Base-by-base conservation (phyloP, 2,329 filamentous ascomycete species). In the Xylariaceae sp. region DNA sequence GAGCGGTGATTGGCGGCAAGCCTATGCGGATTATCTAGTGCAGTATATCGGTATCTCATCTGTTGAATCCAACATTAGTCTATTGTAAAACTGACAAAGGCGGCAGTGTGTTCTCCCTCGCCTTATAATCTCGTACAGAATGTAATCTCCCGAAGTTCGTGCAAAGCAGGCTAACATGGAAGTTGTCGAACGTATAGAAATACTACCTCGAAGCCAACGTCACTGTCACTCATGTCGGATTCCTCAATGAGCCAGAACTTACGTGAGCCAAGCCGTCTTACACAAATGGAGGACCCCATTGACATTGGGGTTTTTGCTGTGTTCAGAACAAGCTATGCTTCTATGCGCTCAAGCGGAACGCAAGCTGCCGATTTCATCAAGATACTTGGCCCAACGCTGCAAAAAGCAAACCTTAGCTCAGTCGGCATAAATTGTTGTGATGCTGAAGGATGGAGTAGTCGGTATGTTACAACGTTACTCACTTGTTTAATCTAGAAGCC, bases 1-100 rank as follows among this genome's bases (percentile, higher is more conserved):
- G 6, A 66, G 63, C 6, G 70, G 71, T 3, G 73, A 75, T 58
- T 78, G 75, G 74, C 59, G 67, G 46, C 69, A 75, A 57, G 71
- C 74, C 2, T 78, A 74, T 46, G 75, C 75, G 36, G 64, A 77
- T 56, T 74, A 74, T 54, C 61, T 78, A 10, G 67, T 75, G 3
- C 67, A 74, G 51, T 77, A 76, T 59, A 66, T 77, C 45, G 22
- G 22, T 27, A 27, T 27, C 7, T 27, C 22, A 27, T 4, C 4
- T 7, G 4, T 27, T 27, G 22, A 27, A 7, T 27, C 22, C 22
- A 27, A 27, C 22, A 27, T 27, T 27, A 27, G 22, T 27, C 22
- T 27, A 7, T 27, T 7, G 22, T 7, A 27, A 27, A 27, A 27
- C 22, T 27, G 22, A 27, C 7, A 4, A 27, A 4, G 7, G 22